Evolutionary conservation across 768 basidiomycete species (phyloP), one percentile per base, ranked within the genome.

Genomic region (Rhodocollybia butyracea): DNA sequence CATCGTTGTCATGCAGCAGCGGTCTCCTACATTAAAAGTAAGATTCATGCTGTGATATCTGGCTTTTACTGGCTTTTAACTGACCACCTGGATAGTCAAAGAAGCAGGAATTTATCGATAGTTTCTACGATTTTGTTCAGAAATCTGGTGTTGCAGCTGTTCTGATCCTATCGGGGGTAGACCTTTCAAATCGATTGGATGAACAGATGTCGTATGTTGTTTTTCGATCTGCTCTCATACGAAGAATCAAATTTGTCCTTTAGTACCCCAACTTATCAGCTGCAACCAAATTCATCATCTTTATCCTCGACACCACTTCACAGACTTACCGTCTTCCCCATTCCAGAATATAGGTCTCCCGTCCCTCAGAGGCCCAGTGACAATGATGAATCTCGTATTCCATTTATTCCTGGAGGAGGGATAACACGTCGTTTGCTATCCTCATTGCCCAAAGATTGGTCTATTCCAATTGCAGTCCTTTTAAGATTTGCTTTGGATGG

Each of bases 401-500:
- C 90, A 30, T 87, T 90, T 69, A 85, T 92, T 27, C 90, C 91
- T 0, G 88, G 88, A 15, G 88, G 88, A 31, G 91, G 91, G 2
- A 71, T 93, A 27, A 83, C 87, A 0, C 77, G 83, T 39, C 78
- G 87, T 26, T 73, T 93, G 43, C 70, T 94, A 5, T 75, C 76
- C 2, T 78, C 86, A 6, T 63, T 91, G 24, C 77, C 83, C 0
- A 34, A 64, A 38, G 61, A 66, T 36, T 83, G 80, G 77, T 61
- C 73, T 19, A 75, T 80, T 39, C 85, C 86, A 22, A 80, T 77
- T 1, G 81, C 78, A 0, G 74, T 79, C 15, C 67, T 93, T 10
- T 71, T 91, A 46, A 87, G 89, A 45, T 93, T 89, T 63, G 89
- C 84, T 11, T 73, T 89, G 56, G 91, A 94, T 64, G 91, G 91